A percentile compares a stretch with the other conserved stretches of the same genome.
These are phyloP conservation scores for Entomortierella parvispora DNA, from an alignment of 192 early-diverging fungal species.

Conservation along the genomic window DNA sequence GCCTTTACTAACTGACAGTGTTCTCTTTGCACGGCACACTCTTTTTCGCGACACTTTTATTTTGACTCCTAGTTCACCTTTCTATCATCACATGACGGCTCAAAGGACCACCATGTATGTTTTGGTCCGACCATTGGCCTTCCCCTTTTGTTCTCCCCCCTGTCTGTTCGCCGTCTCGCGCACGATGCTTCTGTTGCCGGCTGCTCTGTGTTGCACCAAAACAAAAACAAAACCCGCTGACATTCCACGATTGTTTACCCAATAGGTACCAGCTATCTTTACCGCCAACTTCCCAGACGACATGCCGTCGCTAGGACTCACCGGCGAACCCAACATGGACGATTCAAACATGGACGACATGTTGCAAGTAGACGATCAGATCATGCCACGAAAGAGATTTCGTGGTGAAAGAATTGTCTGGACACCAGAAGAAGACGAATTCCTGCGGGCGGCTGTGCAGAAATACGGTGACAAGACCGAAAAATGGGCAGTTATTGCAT, in stretches of 20 bases:
- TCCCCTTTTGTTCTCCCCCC: not conserved
- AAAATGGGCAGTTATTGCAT: slow-evolving; percentile 82
- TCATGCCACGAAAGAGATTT: slow-evolving; percentile 31
- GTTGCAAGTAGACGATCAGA: slow-evolving; percentile 7
- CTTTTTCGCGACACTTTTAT: too few relatives aligned
- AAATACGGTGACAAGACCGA: slow-evolving; percentile 79
- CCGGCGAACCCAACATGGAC: slow-evolving; percentile 32
- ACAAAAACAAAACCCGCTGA: not conserved
- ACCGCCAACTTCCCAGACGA: slow-evolving; percentile 20
- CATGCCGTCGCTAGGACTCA: slow-evolving; percentile 26
- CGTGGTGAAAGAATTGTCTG: slow-evolving; percentile 63
- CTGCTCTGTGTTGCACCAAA: not conserved
- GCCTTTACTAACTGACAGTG: too few relatives aligned
- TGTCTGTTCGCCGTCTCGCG: slow-evolving; percentile 5
- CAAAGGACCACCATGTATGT: slow-evolving; percentile 19
- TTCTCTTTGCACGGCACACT: too few relatives aligned
- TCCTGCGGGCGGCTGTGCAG: slow-evolving; percentile 77
- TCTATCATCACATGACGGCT: slow-evolving; percentile 19
- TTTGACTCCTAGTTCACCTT: slow-evolving; percentile 39
- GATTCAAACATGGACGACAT: slow-evolving; percentile 22
- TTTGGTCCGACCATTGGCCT: not conserved
- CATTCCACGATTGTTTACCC: not conserved
- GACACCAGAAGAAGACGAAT: slow-evolving; percentile 83
- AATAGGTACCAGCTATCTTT: slow-evolving; percentile 39
- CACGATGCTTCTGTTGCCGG: slow-evolving; percentile 5